A percentile compares a stretch with the other conserved stretches of the same genome.
phyloP scores from a whole-genome alignment of 768 basidiomycete genomes.

The Boletellus ananiceps region DNA sequence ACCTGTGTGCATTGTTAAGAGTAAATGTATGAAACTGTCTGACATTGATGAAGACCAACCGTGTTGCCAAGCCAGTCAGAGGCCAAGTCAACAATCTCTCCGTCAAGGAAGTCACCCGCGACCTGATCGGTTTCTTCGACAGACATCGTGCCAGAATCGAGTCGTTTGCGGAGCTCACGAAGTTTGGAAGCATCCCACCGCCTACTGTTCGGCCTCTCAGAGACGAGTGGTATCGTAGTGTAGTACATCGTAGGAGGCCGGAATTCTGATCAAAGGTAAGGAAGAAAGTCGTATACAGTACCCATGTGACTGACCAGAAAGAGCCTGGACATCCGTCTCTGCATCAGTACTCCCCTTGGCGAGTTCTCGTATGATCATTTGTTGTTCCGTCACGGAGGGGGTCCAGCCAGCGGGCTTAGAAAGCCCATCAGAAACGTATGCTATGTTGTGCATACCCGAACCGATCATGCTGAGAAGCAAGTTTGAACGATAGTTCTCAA shows the following conservation, averaged over 20 bases:
- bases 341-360: constrained; percentile 71
- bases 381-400: constrained; percentile 84
- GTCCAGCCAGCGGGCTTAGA: constrained; percentile 63
- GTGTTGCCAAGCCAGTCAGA: constrained; percentile 99
- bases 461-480: constrained; percentile 85
- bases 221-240: constrained; percentile 87
- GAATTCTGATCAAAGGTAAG: constrained; percentile 54
- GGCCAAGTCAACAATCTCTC: constrained; percentile 91
- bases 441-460: constrained; percentile 61
- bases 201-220: constrained; percentile 78
- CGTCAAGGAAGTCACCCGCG: constrained; percentile 85
- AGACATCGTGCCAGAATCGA: constrained; percentile 85
- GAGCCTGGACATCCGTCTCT: constrained; percentile 78
- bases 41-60: constrained; percentile 19
- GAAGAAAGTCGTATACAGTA: not conserved
- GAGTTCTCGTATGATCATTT: constrained; percentile 95
- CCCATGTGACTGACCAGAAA: constrained; percentile 61
- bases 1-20: constrained; percentile 45
- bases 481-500: constrained; percentile 95
- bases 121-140: constrained; percentile 88
- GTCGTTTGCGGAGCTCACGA: constrained; percentile 88
- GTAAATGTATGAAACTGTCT: not conserved
- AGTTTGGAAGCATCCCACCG: constrained; percentile 93
- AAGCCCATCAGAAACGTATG: constrained; percentile 51
- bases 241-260: constrained; percentile 95